These are phyloP conservation scores for Kazachstania kunashirensis DNA, from an alignment of 805 yeast species.

Conservation along the genomic window DNA sequence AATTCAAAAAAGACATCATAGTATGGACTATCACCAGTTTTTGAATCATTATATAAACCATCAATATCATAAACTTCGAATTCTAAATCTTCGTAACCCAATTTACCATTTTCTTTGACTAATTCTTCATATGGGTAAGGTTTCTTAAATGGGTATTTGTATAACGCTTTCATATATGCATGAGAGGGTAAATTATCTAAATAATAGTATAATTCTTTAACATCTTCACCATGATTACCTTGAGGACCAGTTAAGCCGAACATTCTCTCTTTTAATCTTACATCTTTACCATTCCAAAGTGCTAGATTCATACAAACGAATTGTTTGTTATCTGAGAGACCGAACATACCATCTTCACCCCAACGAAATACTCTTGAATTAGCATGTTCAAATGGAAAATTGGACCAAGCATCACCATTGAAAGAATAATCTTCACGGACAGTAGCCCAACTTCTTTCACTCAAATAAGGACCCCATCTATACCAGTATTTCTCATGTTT, in stretches of 20 bases:
- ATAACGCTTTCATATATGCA: conserved; percentile 81
- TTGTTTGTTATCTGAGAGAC: conserved; percentile 79
- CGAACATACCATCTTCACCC: conserved; percentile 95
- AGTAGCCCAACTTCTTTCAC: conserved; percentile 82
- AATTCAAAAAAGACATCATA: conserved; percentile 83
- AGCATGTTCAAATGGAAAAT: conserved; percentile 80
- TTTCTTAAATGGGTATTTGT: conserved; percentile 79
- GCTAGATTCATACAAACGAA: conserved; percentile 66
- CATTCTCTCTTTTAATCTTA: conserved; percentile 71
- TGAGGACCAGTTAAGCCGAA: conserved; percentile 88
- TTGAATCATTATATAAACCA: conserved; percentile 50
- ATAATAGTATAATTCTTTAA: conserved; percentile 75
- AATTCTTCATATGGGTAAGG: conserved; percentile 73
- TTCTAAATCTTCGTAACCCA: conserved; percentile 62
- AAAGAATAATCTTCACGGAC: conserved; percentile 82
- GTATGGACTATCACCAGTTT: conserved; percentile 50
- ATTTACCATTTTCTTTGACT: conserved; percentile 54
- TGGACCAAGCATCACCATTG: conserved; percentile 86
- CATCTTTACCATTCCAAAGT: conserved; percentile 86
- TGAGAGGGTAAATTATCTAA: conserved; percentile 90
- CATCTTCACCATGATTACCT: conserved; percentile 96
- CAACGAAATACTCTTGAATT: conserved; percentile 75
- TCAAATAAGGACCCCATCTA: conserved; percentile 85
- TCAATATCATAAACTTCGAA: conserved; percentile 71
- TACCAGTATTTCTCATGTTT: conserved; percentile 52